Evolutionary conservation across 306 rosid species (phyloP), one percentile per base, ranked within the genome.

Genomic region (Castanea sativa): DNA sequence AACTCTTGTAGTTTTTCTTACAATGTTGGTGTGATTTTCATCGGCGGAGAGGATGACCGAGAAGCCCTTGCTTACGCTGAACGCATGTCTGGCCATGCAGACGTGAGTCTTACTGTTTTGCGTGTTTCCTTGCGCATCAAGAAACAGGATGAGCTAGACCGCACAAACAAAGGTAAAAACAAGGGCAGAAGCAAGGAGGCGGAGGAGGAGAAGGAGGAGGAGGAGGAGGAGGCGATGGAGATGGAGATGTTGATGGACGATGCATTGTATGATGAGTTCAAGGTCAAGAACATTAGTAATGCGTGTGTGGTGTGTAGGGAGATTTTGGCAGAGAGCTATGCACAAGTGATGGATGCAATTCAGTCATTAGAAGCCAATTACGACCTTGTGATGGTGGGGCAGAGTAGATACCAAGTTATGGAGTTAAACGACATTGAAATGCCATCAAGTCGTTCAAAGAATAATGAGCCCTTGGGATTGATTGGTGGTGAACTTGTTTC

Each of bases 21-120:
- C 80, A 78, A 84, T 18, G 88, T 91, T 2, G 91, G 77, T 0
- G 27, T 82, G 0, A 78, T 92, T 41, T 92, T 90, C 30, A 5
- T 87, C 0, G 95, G 97, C 1, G 93, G 97, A 7, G 4, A 80
- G 0, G 92, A 92, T 4, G 93, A 92, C 19, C 79, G 92, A 2
- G 93, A 90, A 82, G 90, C 90, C 0, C 19, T 92, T 33, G 87
- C 95, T 0, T 80, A 83, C 30, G 90, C 83, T 1, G 61, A 73
- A 1, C 70, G 20, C n/a, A 64, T 64, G 70, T 64, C 70, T 1
- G 21, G 41, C 70, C 70, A 64, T 30, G 16, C 20, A 2, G n/a
- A 30, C 20, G 45, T 64, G 70, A 64, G 70, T 30, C n/a, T 64
- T 43, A 64, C 70, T 3, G 9, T 64, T n/a, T 29, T 64, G 29